Evolutionary conservation across 441 rosid genomes (phyloP).

Genomic region (Populus hybrid): DNA sequence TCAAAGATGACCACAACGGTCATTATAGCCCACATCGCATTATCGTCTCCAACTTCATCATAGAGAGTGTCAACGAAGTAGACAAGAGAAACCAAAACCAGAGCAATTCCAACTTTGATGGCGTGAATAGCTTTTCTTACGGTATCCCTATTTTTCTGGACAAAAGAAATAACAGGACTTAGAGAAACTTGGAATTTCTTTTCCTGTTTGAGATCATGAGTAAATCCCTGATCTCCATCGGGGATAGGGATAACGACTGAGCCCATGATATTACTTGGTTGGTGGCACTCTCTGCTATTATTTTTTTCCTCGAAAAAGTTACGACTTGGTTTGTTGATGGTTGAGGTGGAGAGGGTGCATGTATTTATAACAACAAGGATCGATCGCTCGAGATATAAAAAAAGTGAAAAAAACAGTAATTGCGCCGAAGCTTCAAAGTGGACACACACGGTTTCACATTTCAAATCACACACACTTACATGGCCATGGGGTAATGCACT

Average conservation of each 20-base stretch:
- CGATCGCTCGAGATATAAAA: neutral
- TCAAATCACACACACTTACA: neutral
- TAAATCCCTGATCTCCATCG: slow-evolving; percentile 23
- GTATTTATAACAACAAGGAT: slow-evolving; percentile 10
- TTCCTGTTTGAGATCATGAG: neutral
- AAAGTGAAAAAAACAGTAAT: neutral
- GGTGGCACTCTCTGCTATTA: neutral
- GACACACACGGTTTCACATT: slow-evolving; percentile 10
- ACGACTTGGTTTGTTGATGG: neutral
- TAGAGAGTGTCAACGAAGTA: slow-evolving; percentile 56
- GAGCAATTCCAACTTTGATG: slow-evolving; percentile 59
- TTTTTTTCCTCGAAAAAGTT: neutral
- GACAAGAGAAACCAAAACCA: slow-evolving; percentile 55
- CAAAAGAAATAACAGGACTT: slow-evolving; percentile 7
- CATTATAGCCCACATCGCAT: slow-evolving; percentile 82
- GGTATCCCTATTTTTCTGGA: slow-evolving; percentile 20
- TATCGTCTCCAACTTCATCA: slow-evolving; percentile 44
- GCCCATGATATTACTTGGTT: slow-evolving; percentile 18
- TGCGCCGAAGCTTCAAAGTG: slow-evolving; percentile 4
- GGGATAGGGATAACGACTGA: slow-evolving; percentile 45
- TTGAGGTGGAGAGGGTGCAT: slow-evolving; percentile 15
- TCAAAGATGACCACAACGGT: slow-evolving; percentile 69
- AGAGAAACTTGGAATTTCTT: slow-evolving; percentile 15
- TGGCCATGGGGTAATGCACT: neutral
- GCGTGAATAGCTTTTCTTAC: slow-evolving; percentile 44